Evolutionary conservation across 148 eudicot species (phyloP), one percentile per base, ranked within the genome.

Genomic region (Simmondsia chinensis): DNA sequence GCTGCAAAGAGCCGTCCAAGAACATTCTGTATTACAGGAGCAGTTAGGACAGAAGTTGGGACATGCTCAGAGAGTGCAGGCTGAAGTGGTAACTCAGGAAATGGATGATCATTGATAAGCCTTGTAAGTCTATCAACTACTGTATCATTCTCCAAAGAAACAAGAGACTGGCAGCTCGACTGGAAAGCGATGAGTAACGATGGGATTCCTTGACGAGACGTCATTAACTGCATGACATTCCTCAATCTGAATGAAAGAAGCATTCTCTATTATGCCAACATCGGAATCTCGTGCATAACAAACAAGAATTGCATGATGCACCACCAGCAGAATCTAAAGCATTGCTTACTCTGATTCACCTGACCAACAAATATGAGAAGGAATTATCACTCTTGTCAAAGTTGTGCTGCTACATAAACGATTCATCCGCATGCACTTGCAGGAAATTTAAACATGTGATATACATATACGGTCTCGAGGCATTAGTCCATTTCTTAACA

Each of bases 101-200:
- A 89, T 0, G 84, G 93, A 49, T 84, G 91, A 26, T 81, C 93
- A 48, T 72, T 83, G 19, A 89, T 71, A 9, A 84, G 50, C 65
- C 59, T 80, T 15, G 76, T 59, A 36, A 89, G 52, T 33, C 43
- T 75, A 29, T 71, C 73, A 32, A 75, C 38, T 56, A 60, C 74
- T 35, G 39, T 20, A 7, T 65, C 66, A 21, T 32, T 46, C 16
- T 55, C 60, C 30, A 14, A 38, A 18, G 47, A 46, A 30, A 64
- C 33, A 43, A 35, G 54, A 43, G 61, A 22, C 47, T 43, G 48
- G 20, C n/a, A 37, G 37, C 32, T 57, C 23, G 72, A 71, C 7
- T 40, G 47, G 23, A 60, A 53, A 54, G 62, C 58, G 27, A 54
- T 8, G 24, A 36, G 9, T 37, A 58, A 20, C 9, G 21, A 36